Evolutionary conservation across 1,284 basidiomycete species (phyloP), one percentile per base, ranked within the genome.

Genomic region (Veloboletus limbatus): DNA sequence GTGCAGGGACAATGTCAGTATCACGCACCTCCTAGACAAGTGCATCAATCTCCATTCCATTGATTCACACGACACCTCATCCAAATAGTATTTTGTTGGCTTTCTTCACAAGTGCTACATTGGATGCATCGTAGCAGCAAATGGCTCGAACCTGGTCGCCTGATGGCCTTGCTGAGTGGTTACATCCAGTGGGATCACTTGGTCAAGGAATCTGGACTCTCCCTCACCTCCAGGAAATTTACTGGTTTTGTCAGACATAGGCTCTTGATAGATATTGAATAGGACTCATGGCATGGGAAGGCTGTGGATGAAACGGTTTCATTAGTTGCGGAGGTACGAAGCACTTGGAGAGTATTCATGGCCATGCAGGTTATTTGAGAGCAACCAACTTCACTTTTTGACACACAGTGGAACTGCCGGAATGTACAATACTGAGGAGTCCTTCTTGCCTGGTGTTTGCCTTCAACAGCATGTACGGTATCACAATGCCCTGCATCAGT

Each of bases 341-440:
- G 77, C 81, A 43, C 80, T 82, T 33, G 4, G 18, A 49, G n/a
- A 43, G 32, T n/a, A 36, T 33, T 43, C 22, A 31, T 24, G 6
- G 26, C n/a, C 20, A 39, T 5, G 6, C 3, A 32, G 30, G 17
- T n/a, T 5, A 34, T 17, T n/a, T 5, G 5, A 44, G 14, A 26
- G 30, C 10, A 38, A 16, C 4, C 4, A 41, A 10, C 22, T 73
- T 54, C 48, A 79, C 81, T 88, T 90, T 48, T 76, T 65, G 24
- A 72, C 40, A 0, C 86, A 88, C 11, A 89, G 69, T 0, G 88
- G 88, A 0, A 81, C 81, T 3, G 87, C 81, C 0, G 88, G 89
- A 47, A 91, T 91, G 62, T 92, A 92, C 47, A 92, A 59, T 20
- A 91, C 88, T 1, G 82, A 83, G 0, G 86, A 87, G 55, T 90